These are phyloP conservation scores for Cyclotella kingstonii DNA, from an alignment of 108 stramenopile species.

Conservation along the genomic window DNA sequence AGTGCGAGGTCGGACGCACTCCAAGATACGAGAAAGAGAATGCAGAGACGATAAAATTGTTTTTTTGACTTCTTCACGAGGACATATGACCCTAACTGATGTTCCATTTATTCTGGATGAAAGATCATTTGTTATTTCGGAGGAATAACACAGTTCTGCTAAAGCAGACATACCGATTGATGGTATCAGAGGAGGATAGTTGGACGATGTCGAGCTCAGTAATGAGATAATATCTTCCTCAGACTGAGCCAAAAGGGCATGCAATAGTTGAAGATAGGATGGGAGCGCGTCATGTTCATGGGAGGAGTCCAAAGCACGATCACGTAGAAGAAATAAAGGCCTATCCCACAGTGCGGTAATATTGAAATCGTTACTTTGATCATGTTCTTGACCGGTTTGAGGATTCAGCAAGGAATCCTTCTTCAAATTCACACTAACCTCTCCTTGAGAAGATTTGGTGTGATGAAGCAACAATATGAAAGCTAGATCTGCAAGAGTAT, in stretches of 20 bases:
- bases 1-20: constrained; percentile 18
- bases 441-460: constrained; percentile 7
- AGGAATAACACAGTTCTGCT: constrained; percentile 30
- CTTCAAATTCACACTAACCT: not conserved
- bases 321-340: constrained; percentile 36
- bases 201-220: not conserved
- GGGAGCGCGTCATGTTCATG: constrained; percentile 36
- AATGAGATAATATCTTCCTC: constrained; percentile 31
- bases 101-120: constrained; percentile 27
- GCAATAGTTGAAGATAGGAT: constrained; percentile 37
- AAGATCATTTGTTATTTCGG: constrained; percentile 31
- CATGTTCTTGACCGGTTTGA: not conserved
- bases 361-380: constrained; percentile 12
- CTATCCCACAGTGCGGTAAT: constrained; percentile 43
- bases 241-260: constrained; percentile 38
- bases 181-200: constrained; percentile 16
- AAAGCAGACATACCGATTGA: constrained; percentile 33
- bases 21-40: constrained; percentile 29
- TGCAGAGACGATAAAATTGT: constrained; percentile 25
- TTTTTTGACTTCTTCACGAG: constrained; percentile 40
- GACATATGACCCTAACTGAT: constrained; percentile 35
- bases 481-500: constrained; percentile 40
- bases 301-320: constrained; percentile 44
- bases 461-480: constrained; percentile 36
- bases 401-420: constrained; percentile 3